These are phyloP conservation scores for Ophiostoma montium DNA, from an alignment of 2,329 filamentous ascomycete species.

Conservation along the genomic window DNA sequence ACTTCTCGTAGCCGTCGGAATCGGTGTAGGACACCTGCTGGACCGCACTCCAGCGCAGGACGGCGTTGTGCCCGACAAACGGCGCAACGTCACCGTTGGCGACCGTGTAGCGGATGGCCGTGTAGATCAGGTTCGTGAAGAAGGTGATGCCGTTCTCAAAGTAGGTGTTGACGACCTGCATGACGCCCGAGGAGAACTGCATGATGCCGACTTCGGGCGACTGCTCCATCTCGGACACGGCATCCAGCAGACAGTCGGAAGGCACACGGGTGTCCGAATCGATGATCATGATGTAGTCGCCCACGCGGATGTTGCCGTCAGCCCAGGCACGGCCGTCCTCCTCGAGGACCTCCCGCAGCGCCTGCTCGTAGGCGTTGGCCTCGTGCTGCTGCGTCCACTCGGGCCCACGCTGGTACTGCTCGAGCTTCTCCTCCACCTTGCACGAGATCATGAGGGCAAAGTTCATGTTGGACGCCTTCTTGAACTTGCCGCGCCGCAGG, in stretches of 20 bases:
- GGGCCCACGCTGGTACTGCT: constrained; percentile 37
- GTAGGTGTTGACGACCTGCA: constrained; percentile 63
- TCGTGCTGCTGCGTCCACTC: constrained; percentile 58
- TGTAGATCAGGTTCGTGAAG: constrained; percentile 63
- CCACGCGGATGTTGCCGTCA: constrained; percentile 72
- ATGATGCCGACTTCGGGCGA: constrained; percentile 67
- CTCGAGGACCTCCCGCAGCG: constrained; percentile 51
- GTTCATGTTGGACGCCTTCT: constrained; percentile 64
- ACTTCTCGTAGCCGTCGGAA: constrained; percentile 60
- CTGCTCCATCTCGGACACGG: constrained; percentile 69
- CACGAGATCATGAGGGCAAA: constrained; percentile 53
- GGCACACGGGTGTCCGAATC: constrained; percentile 72
- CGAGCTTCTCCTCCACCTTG: constrained; percentile 56
- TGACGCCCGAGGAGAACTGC: constrained; percentile 65
- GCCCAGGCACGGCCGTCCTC: constrained; percentile 62
- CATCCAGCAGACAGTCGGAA: constrained; percentile 61
- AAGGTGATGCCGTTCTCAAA: constrained; percentile 58
- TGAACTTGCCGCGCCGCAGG: constrained; percentile 49
- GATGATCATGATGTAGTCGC: constrained; percentile 69
- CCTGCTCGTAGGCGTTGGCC: constrained; percentile 48
- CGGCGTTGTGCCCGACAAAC: constrained; percentile 69
- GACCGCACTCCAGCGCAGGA: constrained; percentile 61
- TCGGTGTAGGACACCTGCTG: constrained; percentile 59
- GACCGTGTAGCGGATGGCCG: constrained; percentile 63
- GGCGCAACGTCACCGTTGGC: constrained; percentile 64